Base-by-base conservation (phyloP, 2,329 filamentous ascomycete genomes). In the Colletotrichum lini region DNA sequence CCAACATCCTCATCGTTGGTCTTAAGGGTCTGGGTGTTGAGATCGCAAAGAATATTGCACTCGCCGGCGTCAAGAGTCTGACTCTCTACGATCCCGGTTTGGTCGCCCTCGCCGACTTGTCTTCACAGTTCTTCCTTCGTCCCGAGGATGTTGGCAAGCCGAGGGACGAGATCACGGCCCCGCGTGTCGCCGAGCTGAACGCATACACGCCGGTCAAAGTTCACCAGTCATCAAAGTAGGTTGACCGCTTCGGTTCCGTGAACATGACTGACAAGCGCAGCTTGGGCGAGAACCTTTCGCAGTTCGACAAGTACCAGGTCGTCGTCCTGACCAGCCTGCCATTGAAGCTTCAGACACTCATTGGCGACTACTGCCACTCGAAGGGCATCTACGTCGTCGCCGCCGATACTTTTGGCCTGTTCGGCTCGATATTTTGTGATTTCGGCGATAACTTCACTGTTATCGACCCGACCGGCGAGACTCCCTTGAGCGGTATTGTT, bases 31-130 rank as follows among this genome's bases (percentile, higher is more conserved):
- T 99, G 50, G 96, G 96, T 85, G 96, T 98, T 67, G 96, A 99
- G 84, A 96, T 99, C 77, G 96, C 96, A 79, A 99, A 99, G 89
- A 99, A 99, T 79, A 94, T 99, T 79, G 96, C 96, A 72, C 92
- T 99, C 77, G 96, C 96, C 77, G 96, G 96, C 81, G 96, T 99
- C 84, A 99, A 99, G 88, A 98, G 95, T 79, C 86, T 99, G 76
- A 96, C 96, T 2, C 89, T 99, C 66, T 94, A 95, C 86, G 96
- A 99, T 80, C 96, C 96, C 57, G 90, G 92, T 58, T 94, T 94
- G 52, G 93, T 94, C 65, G 88, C 91, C 76, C 93, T 98, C 76
- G 89, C 94, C 77, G 96, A 99, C 80, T 91, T 99, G 44, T 98
- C 96, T 50, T 94, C 96, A 53, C 96, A 99, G 82, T 99, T 99